phyloP scores from a whole-genome alignment of 164 flowering plant genomes.

The Dillenia suffruticosa region DNA sequence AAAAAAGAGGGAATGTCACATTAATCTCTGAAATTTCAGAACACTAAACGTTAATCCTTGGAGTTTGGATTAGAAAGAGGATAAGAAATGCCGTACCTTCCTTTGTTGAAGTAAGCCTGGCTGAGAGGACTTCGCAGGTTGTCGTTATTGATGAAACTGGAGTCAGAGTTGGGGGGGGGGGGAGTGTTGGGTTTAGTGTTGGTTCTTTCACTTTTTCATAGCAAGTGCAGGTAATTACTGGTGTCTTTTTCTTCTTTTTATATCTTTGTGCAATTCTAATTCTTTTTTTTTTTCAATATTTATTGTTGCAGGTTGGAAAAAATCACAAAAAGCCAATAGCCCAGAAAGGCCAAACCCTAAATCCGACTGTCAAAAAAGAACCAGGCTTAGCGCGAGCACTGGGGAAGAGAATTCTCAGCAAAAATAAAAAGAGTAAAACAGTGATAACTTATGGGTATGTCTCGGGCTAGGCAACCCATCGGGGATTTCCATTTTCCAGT shows the following conservation, averaged over 20 bases:
- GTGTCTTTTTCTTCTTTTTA: slow-evolving; percentile 2
- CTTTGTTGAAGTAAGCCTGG: slow-evolving; percentile 61
- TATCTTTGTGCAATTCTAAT: too few species aligned
- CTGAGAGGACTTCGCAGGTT: slow-evolving; percentile 31
- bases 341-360: background rate
- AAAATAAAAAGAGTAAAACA: background rate
- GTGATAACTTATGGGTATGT: too few species aligned
- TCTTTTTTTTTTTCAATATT: slow-evolving; percentile 2
- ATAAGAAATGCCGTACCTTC: slow-evolving; percentile 43
- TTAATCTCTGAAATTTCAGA: too few species aligned
- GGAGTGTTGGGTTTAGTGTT: background rate
- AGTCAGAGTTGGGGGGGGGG: background rate
- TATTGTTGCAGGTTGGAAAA: slow-evolving; percentile 6
- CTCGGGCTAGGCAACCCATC: too few species aligned
- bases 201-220: slow-evolving; percentile 10
- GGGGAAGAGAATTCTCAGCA: background rate
- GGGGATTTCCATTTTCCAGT: too few species aligned
- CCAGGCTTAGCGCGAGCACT: background rate
- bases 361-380: background rate
- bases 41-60: too few species aligned
- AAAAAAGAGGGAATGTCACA: too few species aligned
- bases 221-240: background rate
- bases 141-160: slow-evolving; percentile 26
- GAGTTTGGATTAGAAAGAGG: background rate
- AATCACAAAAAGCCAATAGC: slow-evolving; percentile 15